Evolutionary conservation across 257 asterid species (phyloP), one percentile per base, ranked within the genome.

Genomic region (Solanum appendiculatum): DNA sequence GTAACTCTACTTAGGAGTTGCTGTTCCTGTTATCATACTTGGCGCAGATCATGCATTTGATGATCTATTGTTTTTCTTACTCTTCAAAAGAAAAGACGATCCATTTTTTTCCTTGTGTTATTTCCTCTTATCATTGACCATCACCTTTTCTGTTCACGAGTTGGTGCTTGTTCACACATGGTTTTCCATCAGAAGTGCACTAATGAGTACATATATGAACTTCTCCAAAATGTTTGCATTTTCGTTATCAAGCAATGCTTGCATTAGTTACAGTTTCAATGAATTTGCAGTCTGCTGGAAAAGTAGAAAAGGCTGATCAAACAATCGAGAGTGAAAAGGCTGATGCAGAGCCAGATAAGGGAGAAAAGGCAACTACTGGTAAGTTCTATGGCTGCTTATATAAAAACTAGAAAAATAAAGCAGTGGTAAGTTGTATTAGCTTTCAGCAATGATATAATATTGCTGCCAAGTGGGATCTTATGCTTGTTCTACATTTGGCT

Each of bases 221-320:
- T 46, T 80, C 64, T 80, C 64, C 13, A 44, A 80, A 27, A 46
- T 80, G n/a, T 80, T 44, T 80, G 13, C 27, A 80, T 80, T 48
- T 78, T 80, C 64, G 27, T 80, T 46, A 80, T 8, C 66, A 15
- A 80, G 60, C 64, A 46, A 80, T 46, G 40, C 64, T n/a, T 80
- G 84, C 84, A 80, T 80, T 46, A 80, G 40, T 69, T 31, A 70
- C 54, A 29, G 42, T 85, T 85, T 14, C 51, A 70, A 21, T 85
- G 83, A 74, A 88, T 87, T 86, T 89, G 89, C 96, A 97, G 99
- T 96, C 99, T 86, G 97, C 98, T 86, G 99, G 99, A 86, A 94
- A 93, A 90, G 86, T 91, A 5, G 94, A 90, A 87, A 94, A 91
- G 93, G 89, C 87, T 69, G 89, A 84, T 85, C 91, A 92, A 83